Percentiles rank a stretch among this genome's conserved stretches.
Evolutionary conservation across 176 grass and related monocot genomes (phyloP).

Genomic region (Musa beccarii): DNA sequence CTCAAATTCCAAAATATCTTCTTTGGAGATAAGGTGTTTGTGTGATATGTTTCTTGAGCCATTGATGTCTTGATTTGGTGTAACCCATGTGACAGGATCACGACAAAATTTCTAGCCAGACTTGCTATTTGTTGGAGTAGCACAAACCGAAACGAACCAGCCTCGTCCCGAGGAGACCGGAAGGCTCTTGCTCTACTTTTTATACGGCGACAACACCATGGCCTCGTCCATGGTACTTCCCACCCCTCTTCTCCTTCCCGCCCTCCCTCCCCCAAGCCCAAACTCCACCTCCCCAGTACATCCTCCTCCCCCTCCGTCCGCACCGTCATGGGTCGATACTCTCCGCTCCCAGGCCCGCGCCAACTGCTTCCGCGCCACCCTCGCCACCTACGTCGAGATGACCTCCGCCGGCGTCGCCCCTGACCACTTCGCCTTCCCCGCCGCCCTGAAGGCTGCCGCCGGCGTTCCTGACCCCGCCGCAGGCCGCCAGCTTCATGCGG

Average conservation of each 20-base stretch:
- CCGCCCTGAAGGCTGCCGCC: conserved; percentile 46
- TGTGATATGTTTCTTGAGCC: too few species aligned
- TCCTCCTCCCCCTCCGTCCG: not conserved
- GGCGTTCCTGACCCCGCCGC: conserved; percentile 26
- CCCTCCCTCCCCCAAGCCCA: conserved; percentile 13
- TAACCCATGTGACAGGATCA: too few species aligned
- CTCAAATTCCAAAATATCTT: too few species aligned
- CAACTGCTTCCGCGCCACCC: conserved; percentile 30
- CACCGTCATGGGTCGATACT: conserved; percentile 25
- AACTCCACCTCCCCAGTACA: not conserved
- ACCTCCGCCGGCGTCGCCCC: conserved; percentile 22
- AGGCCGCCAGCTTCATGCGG: conserved; percentile 44
- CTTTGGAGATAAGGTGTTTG: too few species aligned
- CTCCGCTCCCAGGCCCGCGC: conserved; percentile 39
- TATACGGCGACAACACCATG: not conserved
- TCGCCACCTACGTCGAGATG: conserved; percentile 46
- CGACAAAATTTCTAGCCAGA: too few species aligned
- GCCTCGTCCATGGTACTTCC: not conserved
- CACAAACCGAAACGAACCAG: too few species aligned
- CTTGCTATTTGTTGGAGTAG: too few species aligned
- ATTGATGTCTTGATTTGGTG: too few species aligned
- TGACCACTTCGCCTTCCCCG: conserved; percentile 56
- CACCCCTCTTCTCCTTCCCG: not conserved
- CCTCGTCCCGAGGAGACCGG: too few species aligned
- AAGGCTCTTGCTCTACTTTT: not conserved